phyloP scores from a whole-genome alignment of 345 rosid species.

The Kandelia obovata region DNA sequence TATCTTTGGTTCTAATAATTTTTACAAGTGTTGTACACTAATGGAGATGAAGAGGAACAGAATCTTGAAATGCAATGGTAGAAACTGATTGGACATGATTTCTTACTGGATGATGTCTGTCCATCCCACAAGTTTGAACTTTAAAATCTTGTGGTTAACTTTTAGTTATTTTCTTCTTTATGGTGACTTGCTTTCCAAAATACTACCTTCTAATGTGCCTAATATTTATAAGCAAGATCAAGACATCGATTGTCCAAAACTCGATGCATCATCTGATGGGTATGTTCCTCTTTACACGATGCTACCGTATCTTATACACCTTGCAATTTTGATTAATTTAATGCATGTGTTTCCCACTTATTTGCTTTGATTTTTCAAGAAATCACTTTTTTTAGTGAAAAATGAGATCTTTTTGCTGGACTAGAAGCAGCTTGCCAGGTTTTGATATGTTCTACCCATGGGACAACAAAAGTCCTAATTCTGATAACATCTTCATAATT shows the following conservation, averaged over 20 bases:
- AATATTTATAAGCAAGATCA: constrained; percentile 31
- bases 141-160: background rate
- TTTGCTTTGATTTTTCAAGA: no score
- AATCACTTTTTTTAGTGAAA: no score
- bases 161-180: constrained; percentile 4
- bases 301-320: background rate
- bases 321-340: background rate
- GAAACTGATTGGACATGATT: constrained; percentile 39
- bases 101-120: constrained; percentile 28
- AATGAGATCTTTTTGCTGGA: no score
- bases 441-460: no score
- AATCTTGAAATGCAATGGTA: constrained; percentile 53
- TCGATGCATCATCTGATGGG: constrained; percentile 40
- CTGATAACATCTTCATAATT: no score
- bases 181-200: background rate
- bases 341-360: no score
- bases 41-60: constrained; percentile 64
- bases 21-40: constrained; percentile 52
- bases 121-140: constrained; percentile 7
- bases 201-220: constrained; percentile 3
- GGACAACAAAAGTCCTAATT: no score
- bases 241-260: constrained; percentile 34
- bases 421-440: no score
- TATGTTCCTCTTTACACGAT: constrained; percentile 27
- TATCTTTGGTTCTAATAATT: constrained; percentile 7